Evolutionary conservation across 2,329 filamentous ascomycete species (phyloP), one percentile per base, ranked within the genome.

Genomic region (Chaetomiaceae sp.): DNA sequence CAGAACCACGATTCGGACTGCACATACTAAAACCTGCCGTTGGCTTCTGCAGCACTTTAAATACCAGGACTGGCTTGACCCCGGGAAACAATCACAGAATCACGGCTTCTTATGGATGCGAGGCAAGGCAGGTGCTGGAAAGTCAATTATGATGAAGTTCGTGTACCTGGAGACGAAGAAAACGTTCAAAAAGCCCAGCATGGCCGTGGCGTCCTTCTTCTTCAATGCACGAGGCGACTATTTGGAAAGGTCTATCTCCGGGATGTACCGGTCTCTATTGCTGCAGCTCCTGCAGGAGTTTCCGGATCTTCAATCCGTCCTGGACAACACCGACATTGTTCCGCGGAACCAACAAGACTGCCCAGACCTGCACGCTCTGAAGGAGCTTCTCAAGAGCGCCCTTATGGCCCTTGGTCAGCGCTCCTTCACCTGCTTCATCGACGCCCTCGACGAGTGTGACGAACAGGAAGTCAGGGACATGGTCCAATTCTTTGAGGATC

Each of bases 201-300:
- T 49, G 1, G 33, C 60, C 0, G 51, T 69, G 0, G 45, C 72
- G 1, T 68, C 65, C 0, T 75, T 73, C 58, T 76, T 75, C 57
- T 76, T 75, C 62, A 70, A 74, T 45, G 71, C 71, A 0, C 58
- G 69, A 44, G 72, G 71, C 0, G 58, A 61, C 0, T 26, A 58
- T 4, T 55, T 73, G 8, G 72, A 79, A 37, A 74, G 63, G 42
- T 68, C 73, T 0, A 62, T 65, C 0, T 20, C 60, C 0, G 76
- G 77, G 0, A 66, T 80, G 58, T 78, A 76, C 50, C 65, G 74
- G 3, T 73, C 73, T 0, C 44, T 80, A 0, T 45, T 79, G 0
- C 50, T 62, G 1, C 73, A 79, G 32, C 56, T 79, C 0, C 56
- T 79, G 0, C 19, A 61, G 0, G 51, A 58, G 1, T 47, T 59